Conservation (phyloP, 2,329 filamentous ascomycete species). For the Fusarium zealandicum region DNA sequence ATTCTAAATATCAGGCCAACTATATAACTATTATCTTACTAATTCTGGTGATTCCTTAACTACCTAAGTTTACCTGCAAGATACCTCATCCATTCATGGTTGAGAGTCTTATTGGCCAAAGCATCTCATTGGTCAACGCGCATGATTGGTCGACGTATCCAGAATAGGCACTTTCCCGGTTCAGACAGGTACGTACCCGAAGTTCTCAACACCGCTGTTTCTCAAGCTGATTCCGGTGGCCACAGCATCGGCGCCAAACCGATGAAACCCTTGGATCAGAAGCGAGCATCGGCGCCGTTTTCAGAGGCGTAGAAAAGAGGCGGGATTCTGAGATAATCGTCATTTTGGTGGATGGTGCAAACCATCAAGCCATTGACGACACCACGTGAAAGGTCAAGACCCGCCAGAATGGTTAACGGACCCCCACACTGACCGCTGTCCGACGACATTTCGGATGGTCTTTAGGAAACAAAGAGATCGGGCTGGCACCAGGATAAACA, state of each 20-base stretch:
- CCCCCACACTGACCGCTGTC: too few species aligned
- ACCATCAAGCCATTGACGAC: slow-evolving; percentile 22
- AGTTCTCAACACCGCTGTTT: not conserved
- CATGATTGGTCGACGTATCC: too few species aligned
- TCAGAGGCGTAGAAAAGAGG: not conserved
- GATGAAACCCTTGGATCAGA: not conserved
- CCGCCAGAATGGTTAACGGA: slow-evolving; percentile 2
- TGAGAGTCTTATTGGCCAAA: too few species aligned
- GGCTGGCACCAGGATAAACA: not conserved
- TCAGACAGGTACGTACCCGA: too few species aligned
- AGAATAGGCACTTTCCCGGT: too few species aligned
- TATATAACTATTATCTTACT: too few species aligned
- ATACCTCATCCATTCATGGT: too few species aligned
- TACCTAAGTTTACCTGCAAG: too few species aligned
- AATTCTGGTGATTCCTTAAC: too few species aligned
- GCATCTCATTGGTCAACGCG: too few species aligned
- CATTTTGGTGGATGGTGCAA: not conserved
- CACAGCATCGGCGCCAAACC: not conserved
- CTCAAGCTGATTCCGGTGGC: not conserved
- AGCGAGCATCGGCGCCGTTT: not conserved
- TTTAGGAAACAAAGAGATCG: not conserved
- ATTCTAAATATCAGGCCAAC: too few species aligned
- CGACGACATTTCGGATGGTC: too few species aligned
- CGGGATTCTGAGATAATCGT: not conserved
- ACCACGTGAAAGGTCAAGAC: not conserved